phyloP scores from a whole-genome alignment of 1,284 basidiomycete genomes.

The Fistulina hepatica region DNA sequence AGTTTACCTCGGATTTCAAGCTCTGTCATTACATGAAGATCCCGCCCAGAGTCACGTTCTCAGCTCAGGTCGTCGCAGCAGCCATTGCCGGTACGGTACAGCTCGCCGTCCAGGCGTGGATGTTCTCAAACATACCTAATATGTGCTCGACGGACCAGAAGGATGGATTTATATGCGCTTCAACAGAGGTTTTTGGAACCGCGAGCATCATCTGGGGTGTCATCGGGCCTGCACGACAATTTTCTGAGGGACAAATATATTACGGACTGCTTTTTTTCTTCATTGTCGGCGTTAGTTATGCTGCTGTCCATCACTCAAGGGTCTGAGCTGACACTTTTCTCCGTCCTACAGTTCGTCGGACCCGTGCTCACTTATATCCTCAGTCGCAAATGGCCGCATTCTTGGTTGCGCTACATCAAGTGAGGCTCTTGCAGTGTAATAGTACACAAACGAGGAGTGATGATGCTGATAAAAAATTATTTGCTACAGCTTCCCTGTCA shows the following conservation, averaged over 20 bases:
- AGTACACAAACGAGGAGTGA: no score
- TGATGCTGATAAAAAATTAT: no score
- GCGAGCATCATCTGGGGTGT: constrained; percentile 44
- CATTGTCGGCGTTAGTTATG: constrained; percentile 45
- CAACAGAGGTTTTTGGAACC: constrained; percentile 32
- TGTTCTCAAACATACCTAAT: constrained; percentile 49
- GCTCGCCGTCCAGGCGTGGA: constrained; percentile 57
- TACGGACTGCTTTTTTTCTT: constrained; percentile 38
- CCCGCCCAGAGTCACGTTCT: constrained; percentile 45
- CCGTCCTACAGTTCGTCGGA: no score
- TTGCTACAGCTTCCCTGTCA: constrained; percentile 34
- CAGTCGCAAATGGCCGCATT: constrained; percentile 30
- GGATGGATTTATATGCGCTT: constrained; percentile 34
- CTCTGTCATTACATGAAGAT: constrained; percentile 56
- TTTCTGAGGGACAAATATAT: constrained; percentile 38
- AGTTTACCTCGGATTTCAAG: constrained; percentile 58
- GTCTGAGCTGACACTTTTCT: no score
- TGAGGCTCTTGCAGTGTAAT: constrained; percentile 26
- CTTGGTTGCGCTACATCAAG: constrained; percentile 35
- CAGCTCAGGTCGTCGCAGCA: constrained; percentile 48
- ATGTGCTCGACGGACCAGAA: constrained; percentile 37
- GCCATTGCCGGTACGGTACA: constrained; percentile 50
- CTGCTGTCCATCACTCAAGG: no score
- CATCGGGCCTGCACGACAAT: constrained; percentile 42
- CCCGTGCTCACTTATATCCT: constrained; percentile 30